Conservation (phyloP, 2,329 filamentous ascomycete genomes). For the Fusarium multiceps region DNA sequence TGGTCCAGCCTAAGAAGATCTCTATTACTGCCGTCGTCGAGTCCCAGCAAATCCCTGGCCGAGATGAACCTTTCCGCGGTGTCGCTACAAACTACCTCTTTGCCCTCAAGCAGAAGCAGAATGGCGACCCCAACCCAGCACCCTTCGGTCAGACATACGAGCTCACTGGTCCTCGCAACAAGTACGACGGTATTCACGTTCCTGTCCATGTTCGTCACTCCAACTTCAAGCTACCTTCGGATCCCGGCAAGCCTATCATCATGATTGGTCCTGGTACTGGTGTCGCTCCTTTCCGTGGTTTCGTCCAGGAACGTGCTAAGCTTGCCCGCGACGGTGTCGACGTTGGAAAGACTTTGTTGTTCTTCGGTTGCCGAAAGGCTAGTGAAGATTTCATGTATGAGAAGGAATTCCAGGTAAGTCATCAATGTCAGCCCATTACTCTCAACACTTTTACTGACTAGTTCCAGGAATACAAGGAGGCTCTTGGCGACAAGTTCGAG, state of each 20-base stretch:
- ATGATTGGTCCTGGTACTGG: slow-evolving; percentile 97
- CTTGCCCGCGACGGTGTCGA: slow-evolving; percentile 82
- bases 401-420: slow-evolving; percentile 89
- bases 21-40: slow-evolving; percentile 96
- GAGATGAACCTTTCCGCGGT: slow-evolving; percentile 85
- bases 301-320: slow-evolving; percentile 92
- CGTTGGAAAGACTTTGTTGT: slow-evolving; percentile 88
- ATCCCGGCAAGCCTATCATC: slow-evolving; percentile 92
- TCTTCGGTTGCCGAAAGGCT: slow-evolving; percentile 92
- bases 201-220: slow-evolving; percentile 97
- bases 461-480: slow-evolving; percentile 80
- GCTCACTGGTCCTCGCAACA: slow-evolving; percentile 90
- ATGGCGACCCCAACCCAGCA: slow-evolving; percentile 83
- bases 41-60: slow-evolving; percentile 79
- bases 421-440: background rate
- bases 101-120: slow-evolving; percentile 96
- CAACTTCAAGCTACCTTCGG: slow-evolving; percentile 98
- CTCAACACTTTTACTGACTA: slow-evolving; percentile 26
- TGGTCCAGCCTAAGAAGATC: slow-evolving; percentile 94
- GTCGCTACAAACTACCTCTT: slow-evolving; percentile 97
- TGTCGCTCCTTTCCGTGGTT: slow-evolving; percentile 94
- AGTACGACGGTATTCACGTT: slow-evolving; percentile 94
- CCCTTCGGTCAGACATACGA: slow-evolving; percentile 88
- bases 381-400: slow-evolving; percentile 94
- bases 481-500: slow-evolving; percentile 88